Conservation (phyloP, 148 eudicot species). For the Rhododendron henanense region DNA sequence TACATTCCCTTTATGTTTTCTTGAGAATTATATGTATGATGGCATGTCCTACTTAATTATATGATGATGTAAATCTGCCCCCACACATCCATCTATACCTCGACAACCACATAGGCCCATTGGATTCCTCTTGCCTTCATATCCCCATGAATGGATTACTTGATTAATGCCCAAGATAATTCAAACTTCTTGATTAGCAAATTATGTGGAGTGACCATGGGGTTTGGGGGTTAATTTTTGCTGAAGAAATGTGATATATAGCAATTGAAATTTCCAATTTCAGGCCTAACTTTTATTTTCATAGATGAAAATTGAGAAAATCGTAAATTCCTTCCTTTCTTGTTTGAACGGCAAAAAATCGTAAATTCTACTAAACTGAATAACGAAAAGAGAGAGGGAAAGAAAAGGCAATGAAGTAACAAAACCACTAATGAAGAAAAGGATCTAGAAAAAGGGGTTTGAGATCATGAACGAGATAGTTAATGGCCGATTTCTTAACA, state of each 20-base stretch:
- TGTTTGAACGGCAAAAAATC: background rate
- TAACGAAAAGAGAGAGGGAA: background rate
- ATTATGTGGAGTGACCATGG: background rate
- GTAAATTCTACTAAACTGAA: background rate
- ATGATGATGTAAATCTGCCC: background rate
- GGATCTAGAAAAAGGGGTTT: background rate
- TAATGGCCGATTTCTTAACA: background rate
- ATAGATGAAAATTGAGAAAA: background rate
- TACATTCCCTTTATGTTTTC: background rate
- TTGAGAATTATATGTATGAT: background rate
- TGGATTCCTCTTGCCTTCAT: constrained; percentile 7
- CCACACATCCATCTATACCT: constrained; percentile 3
- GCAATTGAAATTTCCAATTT: background rate
- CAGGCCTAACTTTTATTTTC: background rate
- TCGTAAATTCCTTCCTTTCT: no score
- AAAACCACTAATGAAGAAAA: background rate
- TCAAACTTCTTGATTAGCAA: background rate
- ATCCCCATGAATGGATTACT: background rate
- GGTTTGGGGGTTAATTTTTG: background rate
- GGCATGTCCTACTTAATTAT: constrained; percentile 2
- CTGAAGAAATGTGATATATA: background rate
- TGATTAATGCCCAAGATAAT: background rate
- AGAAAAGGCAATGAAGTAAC: background rate
- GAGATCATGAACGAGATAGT: background rate
- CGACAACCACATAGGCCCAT: background rate